Percentiles rank a stretch among this genome's conserved stretches.
phyloP scores from a whole-genome alignment of 805 yeast species.

The Lachancea nothofagi region DNA sequence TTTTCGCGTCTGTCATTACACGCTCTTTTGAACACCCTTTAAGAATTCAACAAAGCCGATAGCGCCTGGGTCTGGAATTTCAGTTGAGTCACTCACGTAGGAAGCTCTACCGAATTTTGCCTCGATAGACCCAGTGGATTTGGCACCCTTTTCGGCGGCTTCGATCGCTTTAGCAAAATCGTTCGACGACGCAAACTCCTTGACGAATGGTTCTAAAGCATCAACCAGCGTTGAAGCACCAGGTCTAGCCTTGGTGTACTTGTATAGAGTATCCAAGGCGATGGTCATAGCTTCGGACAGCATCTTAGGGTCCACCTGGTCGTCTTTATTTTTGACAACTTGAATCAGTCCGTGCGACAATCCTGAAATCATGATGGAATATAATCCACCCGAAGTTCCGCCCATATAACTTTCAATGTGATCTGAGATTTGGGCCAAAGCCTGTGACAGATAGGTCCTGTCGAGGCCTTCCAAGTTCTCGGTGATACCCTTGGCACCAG shows the following conservation, averaged over 20 bases:
- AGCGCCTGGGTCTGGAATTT: constrained; percentile 91
- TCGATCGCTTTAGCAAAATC: constrained; percentile 56
- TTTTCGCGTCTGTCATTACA: constrained; percentile 3
- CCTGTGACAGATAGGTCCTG: constrained; percentile 41
- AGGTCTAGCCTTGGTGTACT: constrained; percentile 80
- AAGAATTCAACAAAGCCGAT: constrained; percentile 64
- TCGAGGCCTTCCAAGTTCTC: constrained; percentile 44
- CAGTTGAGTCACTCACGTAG: constrained; percentile 71
- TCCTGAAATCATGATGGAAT: constrained; percentile 79
- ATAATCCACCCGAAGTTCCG: constrained; percentile 93
- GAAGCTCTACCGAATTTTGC: constrained; percentile 95
- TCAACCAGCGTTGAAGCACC: constrained; percentile 91
- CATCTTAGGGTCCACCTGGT: constrained; percentile 29
- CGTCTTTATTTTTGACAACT: constrained; percentile 20
- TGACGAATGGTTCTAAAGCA: constrained; percentile 82
- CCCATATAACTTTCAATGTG: constrained; percentile 91
- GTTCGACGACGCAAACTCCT: constrained; percentile 44
- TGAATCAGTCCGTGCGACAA: constrained; percentile 49
- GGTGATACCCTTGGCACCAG: constrained; percentile 72
- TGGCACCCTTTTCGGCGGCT: constrained; percentile 74
- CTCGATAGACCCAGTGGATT: constrained; percentile 61
- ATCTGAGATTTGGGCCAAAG: constrained; percentile 70
- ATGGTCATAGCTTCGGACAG: constrained; percentile 45
- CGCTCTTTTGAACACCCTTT: constrained; percentile 34
- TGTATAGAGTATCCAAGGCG: constrained; percentile 70